phyloP scores from a whole-genome alignment of 164 flowering plant genomes.

The Piper longum region DNA sequence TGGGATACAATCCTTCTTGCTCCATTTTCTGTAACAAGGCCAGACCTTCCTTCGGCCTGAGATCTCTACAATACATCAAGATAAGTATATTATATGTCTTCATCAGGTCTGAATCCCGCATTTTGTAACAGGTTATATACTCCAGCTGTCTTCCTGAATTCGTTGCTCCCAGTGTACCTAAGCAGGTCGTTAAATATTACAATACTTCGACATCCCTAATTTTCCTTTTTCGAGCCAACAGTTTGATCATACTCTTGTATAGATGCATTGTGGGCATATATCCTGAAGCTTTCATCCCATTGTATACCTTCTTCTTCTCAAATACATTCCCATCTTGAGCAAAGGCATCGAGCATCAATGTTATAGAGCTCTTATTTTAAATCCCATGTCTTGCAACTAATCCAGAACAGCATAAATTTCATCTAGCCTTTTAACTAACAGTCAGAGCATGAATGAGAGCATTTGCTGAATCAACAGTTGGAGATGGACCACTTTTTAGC shows the following conservation, averaged over 20 bases:
- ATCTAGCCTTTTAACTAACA: slow-evolving; percentile 59
- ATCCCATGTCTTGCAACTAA: slow-evolving; percentile 94
- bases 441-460: slow-evolving; percentile 74
- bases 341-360: slow-evolving; percentile 91
- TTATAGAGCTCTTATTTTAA: slow-evolving; percentile 76
- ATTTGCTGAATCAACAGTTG: slow-evolving; percentile 72
- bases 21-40: slow-evolving; percentile 62
- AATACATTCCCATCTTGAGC: slow-evolving; percentile 56
- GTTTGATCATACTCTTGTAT: slow-evolving; percentile 56
- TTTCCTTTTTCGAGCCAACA: slow-evolving; percentile 53
- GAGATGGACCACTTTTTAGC: slow-evolving; percentile 88
- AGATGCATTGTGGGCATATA: slow-evolving; percentile 91
- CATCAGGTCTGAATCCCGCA: slow-evolving; percentile 63
- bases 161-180: slow-evolving; percentile 53
- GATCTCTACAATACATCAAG: slow-evolving; percentile 78
- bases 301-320: slow-evolving; percentile 88
- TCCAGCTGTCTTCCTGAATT: slow-evolving; percentile 51
- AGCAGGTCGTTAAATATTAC: slow-evolving; percentile 63
- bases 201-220: slow-evolving; percentile 88
- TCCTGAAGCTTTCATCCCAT: slow-evolving; percentile 95
- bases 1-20: slow-evolving; percentile 51
- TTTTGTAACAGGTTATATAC: slow-evolving; percentile 46
- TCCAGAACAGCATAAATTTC: slow-evolving; percentile 83
- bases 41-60: slow-evolving; percentile 79
- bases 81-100: slow-evolving; percentile 71